These are phyloP conservation scores for Cystobasidium tubakii DNA, from an alignment of 768 basidiomycete species.

Conservation along the genomic window DNA sequence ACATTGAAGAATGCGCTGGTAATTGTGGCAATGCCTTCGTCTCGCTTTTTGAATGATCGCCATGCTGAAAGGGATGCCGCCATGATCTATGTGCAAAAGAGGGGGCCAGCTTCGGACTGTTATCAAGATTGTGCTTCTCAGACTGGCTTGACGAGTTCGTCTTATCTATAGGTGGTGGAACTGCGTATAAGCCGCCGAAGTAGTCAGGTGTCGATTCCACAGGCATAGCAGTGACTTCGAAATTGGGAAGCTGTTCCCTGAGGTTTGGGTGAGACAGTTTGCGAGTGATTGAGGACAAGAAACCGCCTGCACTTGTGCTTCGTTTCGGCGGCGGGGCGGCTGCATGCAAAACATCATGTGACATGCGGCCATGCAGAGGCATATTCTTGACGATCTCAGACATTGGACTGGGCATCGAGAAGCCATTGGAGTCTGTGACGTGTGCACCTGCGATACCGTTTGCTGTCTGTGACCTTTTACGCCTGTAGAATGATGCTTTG, in stretches of 20 bases:
- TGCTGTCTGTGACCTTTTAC: conserved; percentile 24
- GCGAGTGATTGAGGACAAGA: background rate
- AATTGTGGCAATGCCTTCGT: background rate
- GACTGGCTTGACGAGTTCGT: background rate
- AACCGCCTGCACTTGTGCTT: conserved; percentile 1
- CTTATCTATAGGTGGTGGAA: background rate
- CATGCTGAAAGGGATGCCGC: background rate
- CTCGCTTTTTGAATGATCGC: background rate
- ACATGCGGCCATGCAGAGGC: conserved; percentile 4
- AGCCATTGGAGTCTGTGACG: conserved; percentile 19
- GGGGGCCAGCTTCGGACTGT: background rate
- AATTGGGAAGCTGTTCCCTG: background rate
- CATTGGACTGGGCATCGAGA: conserved; percentile 14
- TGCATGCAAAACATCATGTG: background rate
- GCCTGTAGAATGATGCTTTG: conserved; percentile 27
- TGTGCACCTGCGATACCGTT: background rate
- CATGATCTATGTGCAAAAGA: background rate
- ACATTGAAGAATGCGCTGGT: background rate
- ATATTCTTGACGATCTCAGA: conserved; percentile 25
- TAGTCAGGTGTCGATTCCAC: background rate
- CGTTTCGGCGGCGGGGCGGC: background rate
- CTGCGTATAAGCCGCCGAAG: background rate
- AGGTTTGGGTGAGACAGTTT: conserved; percentile 12
- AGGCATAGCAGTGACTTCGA: background rate
- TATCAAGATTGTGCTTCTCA: background rate